Conservation (phyloP, 192 early-diverging fungal genomes). For the Paraglomus brasilianum region DNA sequence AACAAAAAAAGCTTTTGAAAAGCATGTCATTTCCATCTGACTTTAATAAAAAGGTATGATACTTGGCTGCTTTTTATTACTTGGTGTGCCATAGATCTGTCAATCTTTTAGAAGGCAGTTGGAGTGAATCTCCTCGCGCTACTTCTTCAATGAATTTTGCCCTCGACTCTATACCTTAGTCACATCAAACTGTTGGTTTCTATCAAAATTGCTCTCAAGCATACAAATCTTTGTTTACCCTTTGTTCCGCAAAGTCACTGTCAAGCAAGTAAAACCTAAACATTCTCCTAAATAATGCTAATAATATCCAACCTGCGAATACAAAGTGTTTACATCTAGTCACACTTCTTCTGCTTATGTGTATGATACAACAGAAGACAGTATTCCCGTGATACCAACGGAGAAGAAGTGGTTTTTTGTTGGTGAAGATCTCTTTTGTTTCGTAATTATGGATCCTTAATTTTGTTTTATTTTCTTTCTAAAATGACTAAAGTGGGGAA, state of each 20-base stretch:
- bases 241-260: not conserved
- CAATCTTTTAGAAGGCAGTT: slow-evolving; percentile 13
- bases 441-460: no score
- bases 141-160: not conserved
- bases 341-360: no score
- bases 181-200: not conserved
- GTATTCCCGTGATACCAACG: no score
- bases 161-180: slow-evolving; percentile 6
- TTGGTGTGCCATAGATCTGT: slow-evolving; percentile 1
- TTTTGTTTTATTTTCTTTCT: no score
- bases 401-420: no score
- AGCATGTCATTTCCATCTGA: slow-evolving; percentile 79
- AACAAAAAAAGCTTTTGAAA: slow-evolving; percentile 78
- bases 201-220: not conserved
- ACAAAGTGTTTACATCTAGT: no score
- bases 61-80: not conserved
- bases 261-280: no score
- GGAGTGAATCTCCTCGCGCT: slow-evolving; percentile 1
- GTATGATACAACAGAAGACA: no score
- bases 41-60: slow-evolving; percentile 68
- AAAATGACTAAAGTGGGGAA: no score
- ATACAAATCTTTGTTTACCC: slow-evolving; percentile 1
- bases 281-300: no score
- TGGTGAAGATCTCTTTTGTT: no score
- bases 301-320: no score